phyloP scores from a whole-genome alignment of 495 filamentous ascomycete species.

The Parmelia sp. region DNA sequence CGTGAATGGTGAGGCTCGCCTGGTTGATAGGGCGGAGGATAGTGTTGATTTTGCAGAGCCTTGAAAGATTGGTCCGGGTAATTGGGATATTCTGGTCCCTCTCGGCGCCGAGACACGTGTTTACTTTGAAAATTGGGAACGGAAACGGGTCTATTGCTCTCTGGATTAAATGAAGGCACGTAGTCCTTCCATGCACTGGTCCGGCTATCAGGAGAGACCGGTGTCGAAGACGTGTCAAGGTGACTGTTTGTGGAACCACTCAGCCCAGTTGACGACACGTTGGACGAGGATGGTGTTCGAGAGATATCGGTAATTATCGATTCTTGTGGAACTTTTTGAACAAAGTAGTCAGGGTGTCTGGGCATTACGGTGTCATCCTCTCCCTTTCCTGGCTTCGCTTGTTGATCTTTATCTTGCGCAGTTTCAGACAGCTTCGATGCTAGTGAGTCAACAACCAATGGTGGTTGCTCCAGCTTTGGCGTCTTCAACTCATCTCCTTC shows the following conservation, averaged over 20 bases:
- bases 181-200: conserved; percentile 11
- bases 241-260: not conserved
- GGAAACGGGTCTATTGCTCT: conserved; percentile 23
- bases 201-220: conserved; percentile 10
- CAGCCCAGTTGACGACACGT: not conserved
- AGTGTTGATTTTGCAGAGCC: conserved; percentile 43
- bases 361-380: not conserved
- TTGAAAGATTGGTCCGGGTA: conserved; percentile 52
- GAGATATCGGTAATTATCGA: conserved; percentile 10
- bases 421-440: conserved; percentile 1
- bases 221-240: conserved; percentile 3
- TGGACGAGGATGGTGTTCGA: not conserved
- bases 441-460: not conserved
- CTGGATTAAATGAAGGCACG: conserved; percentile 9
- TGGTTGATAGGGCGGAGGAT: conserved; percentile 38
- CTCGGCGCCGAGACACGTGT: conserved; percentile 10
- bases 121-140: conserved; percentile 22
- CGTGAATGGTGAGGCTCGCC: conserved; percentile 36
- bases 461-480: conserved; percentile 3
- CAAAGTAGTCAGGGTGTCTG: conserved; percentile 14
- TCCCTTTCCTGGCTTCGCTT: not conserved
- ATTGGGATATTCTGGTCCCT: conserved; percentile 38
- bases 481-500: conserved; percentile 5
- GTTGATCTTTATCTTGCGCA: not conserved
- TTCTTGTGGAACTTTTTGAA: not conserved